A percentile compares a stretch with the other conserved stretches of the same genome.
These are phyloP conservation scores for Crepidotus variabilis DNA, from an alignment of 768 basidiomycete species.

Conservation along the genomic window DNA sequence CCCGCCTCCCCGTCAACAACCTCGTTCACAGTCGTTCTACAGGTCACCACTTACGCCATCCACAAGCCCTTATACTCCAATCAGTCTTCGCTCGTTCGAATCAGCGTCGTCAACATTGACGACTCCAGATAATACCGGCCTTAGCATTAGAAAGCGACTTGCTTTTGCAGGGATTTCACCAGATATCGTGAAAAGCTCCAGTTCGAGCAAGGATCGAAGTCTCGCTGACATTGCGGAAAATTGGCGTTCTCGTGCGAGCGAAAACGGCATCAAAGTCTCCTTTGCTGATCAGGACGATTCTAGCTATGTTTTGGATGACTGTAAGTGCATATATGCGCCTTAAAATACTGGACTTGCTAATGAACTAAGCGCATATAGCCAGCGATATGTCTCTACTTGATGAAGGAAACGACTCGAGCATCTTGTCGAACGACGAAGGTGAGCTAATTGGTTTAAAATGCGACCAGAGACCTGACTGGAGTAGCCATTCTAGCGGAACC, in stretches of 20 bases:
- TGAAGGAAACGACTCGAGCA: constrained; percentile 40
- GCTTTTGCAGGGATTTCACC: constrained; percentile 37
- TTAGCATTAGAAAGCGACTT: constrained; percentile 37
- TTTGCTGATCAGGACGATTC: constrained; percentile 45
- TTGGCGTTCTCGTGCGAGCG: constrained; percentile 69
- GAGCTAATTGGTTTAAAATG: constrained; percentile 7
- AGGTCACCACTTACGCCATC: constrained; percentile 62
- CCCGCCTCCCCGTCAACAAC: constrained; percentile 42
- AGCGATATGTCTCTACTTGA: constrained; percentile 49
- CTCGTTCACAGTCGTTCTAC: constrained; percentile 42
- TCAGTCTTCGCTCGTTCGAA: constrained; percentile 62
- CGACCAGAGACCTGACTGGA: not conserved
- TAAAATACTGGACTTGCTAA: constrained; percentile 6
- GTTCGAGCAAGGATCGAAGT: constrained; percentile 36
- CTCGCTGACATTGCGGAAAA: constrained; percentile 61
- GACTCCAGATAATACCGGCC: constrained; percentile 50
- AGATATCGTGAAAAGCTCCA: constrained; percentile 31
- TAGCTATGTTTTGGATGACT: constrained; percentile 42
- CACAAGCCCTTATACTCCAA: constrained; percentile 63
- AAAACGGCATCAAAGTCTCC: constrained; percentile 68
- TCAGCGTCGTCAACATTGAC: constrained; percentile 51
- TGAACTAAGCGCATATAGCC: constrained; percentile 45
- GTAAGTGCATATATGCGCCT: constrained; percentile 27
- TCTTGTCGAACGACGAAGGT: constrained; percentile 51
- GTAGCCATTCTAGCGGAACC: constrained; percentile 53